Conservation (phyloP, 2,329 filamentous ascomycete genomes). For the Exophiala sp. region DNA sequence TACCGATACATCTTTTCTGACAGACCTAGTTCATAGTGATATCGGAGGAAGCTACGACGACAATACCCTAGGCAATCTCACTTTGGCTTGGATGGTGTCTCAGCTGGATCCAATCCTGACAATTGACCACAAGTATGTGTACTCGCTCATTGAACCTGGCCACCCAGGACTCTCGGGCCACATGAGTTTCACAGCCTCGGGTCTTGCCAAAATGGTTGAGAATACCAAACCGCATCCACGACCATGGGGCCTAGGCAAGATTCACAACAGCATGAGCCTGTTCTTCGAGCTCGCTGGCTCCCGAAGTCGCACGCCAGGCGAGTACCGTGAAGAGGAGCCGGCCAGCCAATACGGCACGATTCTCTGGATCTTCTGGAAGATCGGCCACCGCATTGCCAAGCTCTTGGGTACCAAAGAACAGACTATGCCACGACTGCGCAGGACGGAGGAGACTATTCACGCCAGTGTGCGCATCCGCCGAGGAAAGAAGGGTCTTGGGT, state of each 20-base stretch:
- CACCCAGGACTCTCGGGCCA: constrained; percentile 12
- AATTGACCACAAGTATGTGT: constrained; percentile 26
- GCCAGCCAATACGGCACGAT: constrained; percentile 21
- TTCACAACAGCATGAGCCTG: constrained; percentile 27
- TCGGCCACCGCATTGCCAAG: not conserved
- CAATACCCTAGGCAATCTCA: constrained; percentile 48
- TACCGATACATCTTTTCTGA: too few relatives aligned
- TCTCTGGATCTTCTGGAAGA: constrained; percentile 20
- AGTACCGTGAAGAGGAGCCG: constrained; percentile 26
- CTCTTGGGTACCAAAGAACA: constrained; percentile 1
- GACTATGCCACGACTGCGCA: constrained; percentile 35
- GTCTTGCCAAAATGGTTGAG: constrained; percentile 9
- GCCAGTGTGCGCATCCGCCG: constrained; percentile 54
- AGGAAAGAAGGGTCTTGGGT: constrained; percentile 48
- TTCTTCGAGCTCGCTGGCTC: constrained; percentile 27
- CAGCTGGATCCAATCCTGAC: constrained; percentile 33
- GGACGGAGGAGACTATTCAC: constrained; percentile 57
- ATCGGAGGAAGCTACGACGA: constrained; percentile 48
- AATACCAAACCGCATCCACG: constrained; percentile 16
- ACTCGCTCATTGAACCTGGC: constrained; percentile 12
- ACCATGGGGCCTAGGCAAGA: constrained; percentile 28
- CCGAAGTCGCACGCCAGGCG: constrained; percentile 25
- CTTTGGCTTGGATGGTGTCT: constrained; percentile 51
- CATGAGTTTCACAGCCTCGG: constrained; percentile 8
- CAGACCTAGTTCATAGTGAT: constrained; percentile 40